A percentile compares a stretch with the other conserved stretches of the same genome.
Conservation (phyloP, 1,284 basidiomycete species). For the Tranzscheliella williamsii region DNA sequence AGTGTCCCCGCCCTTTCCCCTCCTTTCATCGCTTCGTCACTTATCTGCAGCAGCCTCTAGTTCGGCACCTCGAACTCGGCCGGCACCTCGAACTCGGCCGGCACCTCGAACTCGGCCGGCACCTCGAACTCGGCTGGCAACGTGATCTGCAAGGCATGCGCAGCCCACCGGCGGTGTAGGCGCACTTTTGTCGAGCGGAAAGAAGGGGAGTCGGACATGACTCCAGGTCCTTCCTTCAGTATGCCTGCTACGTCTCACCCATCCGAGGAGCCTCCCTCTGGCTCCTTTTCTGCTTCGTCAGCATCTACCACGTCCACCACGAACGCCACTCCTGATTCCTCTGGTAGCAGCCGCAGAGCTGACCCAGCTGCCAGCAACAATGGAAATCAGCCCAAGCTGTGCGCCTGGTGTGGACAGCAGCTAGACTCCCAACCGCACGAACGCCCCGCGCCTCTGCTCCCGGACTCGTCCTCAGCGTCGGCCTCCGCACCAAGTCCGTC, state of each 20-base stretch:
- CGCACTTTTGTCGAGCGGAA: too few species aligned
- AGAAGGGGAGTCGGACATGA: constrained; percentile 28
- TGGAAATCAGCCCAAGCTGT: constrained; percentile 26
- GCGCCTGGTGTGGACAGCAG: constrained; percentile 29
- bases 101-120: too few species aligned
- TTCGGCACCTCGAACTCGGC: too few species aligned
- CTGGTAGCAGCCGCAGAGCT: background rate
- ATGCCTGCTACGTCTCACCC: constrained; percentile 14
- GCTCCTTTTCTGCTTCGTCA: background rate
- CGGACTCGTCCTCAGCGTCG: constrained; percentile 16
- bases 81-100: too few species aligned
- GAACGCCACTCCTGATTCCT: background rate
- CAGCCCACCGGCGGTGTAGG: too few species aligned
- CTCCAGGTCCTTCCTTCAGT: constrained; percentile 37
- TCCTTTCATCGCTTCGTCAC: too few species aligned
- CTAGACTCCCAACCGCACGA: constrained; percentile 22
- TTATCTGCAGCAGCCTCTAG: too few species aligned
- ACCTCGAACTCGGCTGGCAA: too few species aligned
- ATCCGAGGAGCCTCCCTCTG: constrained; percentile 2
- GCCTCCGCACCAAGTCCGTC: constrained; percentile 34
- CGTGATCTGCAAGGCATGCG: too few species aligned
- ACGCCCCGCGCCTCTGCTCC: constrained; percentile 7
- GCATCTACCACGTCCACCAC: background rate
- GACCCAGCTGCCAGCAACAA: background rate
- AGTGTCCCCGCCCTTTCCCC: too few species aligned